Evolutionary conservation across 768 basidiomycete genomes (phyloP), one percentile per base, ranked within the genome.

Genomic region (Lactifluus hygrophoroides): DNA sequence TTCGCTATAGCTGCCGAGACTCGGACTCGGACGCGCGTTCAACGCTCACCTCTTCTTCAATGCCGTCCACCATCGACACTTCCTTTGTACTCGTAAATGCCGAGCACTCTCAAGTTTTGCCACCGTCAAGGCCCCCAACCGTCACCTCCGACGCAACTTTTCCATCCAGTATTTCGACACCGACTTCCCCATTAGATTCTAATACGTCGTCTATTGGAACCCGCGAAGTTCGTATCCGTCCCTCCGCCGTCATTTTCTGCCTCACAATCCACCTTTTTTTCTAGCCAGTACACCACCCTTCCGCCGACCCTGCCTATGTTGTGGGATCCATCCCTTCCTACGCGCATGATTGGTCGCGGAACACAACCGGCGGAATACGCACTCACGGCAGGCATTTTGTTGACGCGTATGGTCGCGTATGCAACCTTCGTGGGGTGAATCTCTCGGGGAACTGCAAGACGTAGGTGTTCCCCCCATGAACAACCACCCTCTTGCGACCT

Each of bases 341-440:
- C 60, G 87, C 86, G 0, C 88, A 90, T 63, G 83, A 87, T 66
- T 92, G 86, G 89, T 85, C 83, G 10, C 64, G 55, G 14, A 58
- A 68, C 30, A 80, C 75, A 23, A 85, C 81, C 0, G 83, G 81
- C 14, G 82, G 82, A 14, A 68, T 94, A 23, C 71, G 71, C 32
- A 76, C 81, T 1, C 78, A 81, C 53, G 93, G 93, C 0, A 76
- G 90, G 16, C 84, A 96, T 68, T 90, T 96, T 64, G 73, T 93
- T 1, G 94, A 98, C 68, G 72, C 71, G 1, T 81, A 83, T 65
- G 90, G 89, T 3, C 81, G 94, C 47, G 84, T 94, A 3, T 86
- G 94, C 67, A 80, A 76, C 56, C 74, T 94, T 38, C 77, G 92
- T 59, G 94, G 94, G 9, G 90, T 88, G 32, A 96, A 96, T 69